phyloP scores from a whole-genome alignment of 2,329 filamentous ascomycete species.

The Beauveria caledonica region DNA sequence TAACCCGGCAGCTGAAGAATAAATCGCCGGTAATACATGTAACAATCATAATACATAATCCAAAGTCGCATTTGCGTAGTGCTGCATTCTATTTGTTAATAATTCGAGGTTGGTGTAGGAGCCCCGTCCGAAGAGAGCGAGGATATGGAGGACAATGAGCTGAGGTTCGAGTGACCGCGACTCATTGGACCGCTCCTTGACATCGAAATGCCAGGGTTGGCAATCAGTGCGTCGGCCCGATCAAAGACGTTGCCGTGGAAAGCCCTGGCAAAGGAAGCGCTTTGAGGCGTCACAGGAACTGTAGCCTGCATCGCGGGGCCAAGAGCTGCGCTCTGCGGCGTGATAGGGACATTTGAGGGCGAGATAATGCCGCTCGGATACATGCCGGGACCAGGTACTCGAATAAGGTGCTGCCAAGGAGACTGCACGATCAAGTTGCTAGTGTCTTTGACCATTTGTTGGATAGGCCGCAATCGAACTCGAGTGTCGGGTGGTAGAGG shows the following conservation, averaged over 20 bases:
- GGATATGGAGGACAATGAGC: constrained; percentile 32
- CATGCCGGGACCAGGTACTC: constrained; percentile 17
- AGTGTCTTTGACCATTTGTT: constrained; percentile 75
- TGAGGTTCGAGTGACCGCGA: constrained; percentile 32
- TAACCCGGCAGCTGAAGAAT: neutral
- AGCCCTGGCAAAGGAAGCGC: constrained; percentile 44
- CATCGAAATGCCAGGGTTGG: constrained; percentile 50
- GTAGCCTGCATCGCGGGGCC: constrained; percentile 88
- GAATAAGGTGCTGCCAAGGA: constrained; percentile 43
- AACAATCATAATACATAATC: constrained; percentile 11
- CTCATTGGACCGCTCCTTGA: constrained; percentile 41
- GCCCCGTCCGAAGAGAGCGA: constrained; percentile 33
- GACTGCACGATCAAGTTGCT: constrained; percentile 59
- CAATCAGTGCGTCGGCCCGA: constrained; percentile 49
- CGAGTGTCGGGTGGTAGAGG: constrained; percentile 60
- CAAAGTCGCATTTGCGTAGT: constrained; percentile 3
- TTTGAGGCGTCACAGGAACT: constrained; percentile 63
- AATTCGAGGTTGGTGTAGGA: constrained; percentile 1
- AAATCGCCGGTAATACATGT: constrained; percentile 1
- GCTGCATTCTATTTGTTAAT: neutral
- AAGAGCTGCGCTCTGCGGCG: constrained; percentile 79
- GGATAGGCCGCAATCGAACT: constrained; percentile 67
- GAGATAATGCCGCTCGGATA: constrained; percentile 3
- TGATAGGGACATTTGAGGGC: constrained; percentile 51
- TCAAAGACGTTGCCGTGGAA: constrained; percentile 54